These are phyloP conservation scores for Arctostaphylos glauca DNA, from an alignment of 148 eudicot genomes.

Conservation along the genomic window DNA sequence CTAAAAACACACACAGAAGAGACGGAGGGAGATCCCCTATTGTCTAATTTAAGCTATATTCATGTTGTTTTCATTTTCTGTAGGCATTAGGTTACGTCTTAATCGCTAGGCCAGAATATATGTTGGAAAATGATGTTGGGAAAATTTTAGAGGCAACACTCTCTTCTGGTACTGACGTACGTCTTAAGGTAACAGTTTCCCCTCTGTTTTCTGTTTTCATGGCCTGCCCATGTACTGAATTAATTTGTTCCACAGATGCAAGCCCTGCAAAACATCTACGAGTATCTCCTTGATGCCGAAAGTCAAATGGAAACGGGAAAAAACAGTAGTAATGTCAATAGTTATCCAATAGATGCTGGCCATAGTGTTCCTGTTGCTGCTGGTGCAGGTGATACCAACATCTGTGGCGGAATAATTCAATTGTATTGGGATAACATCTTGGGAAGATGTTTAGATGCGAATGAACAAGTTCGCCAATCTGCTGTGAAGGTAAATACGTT, in stretches of 20 bases:
- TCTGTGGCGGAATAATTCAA: slow-evolving; percentile 92
- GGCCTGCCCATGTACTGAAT: slow-evolving; percentile 21
- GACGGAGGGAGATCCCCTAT: neutral
- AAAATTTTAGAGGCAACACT: slow-evolving; percentile 69
- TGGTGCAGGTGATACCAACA: slow-evolving; percentile 97
- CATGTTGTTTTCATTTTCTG: slow-evolving; percentile 22
- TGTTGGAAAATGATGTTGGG: slow-evolving; percentile 82
- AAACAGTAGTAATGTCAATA: slow-evolving; percentile 35
- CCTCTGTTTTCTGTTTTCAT: slow-evolving; percentile 5
- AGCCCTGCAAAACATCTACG: slow-evolving; percentile 82
- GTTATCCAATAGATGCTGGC: slow-evolving; percentile 43
- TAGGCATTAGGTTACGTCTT: slow-evolving; percentile 92
- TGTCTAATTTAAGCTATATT: slow-evolving; percentile 13
- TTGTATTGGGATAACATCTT: slow-evolving; percentile 78
- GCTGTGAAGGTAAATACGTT: slow-evolving; percentile 59
- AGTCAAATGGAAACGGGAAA: slow-evolving; percentile 64
- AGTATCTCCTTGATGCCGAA: slow-evolving; percentile 94
- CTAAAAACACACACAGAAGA: neutral
- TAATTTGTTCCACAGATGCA: slow-evolving; percentile 57
- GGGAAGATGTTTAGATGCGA: slow-evolving; percentile 80
- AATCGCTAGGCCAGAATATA: slow-evolving; percentile 88
- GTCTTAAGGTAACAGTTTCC: slow-evolving; percentile 67
- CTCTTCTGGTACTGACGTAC: slow-evolving; percentile 64
- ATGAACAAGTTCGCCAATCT: slow-evolving; percentile 82
- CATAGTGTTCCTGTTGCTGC: slow-evolving; percentile 90